These are phyloP conservation scores for Aureobasidium sp. DNA, from an alignment of 2,329 filamentous ascomycete species.

Conservation along the genomic window DNA sequence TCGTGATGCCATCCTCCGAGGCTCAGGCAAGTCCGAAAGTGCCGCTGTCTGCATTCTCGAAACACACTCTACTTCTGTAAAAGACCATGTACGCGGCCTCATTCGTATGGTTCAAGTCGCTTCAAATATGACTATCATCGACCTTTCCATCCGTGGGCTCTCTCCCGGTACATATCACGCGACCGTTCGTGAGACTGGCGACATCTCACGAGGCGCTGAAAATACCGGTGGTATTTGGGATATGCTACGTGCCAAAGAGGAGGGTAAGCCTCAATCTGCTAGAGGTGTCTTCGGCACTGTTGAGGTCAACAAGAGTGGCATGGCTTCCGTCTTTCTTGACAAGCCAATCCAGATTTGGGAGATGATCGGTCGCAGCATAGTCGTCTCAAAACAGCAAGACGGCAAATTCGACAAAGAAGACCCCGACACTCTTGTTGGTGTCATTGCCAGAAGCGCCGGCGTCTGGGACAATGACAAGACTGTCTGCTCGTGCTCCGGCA, in stretches of 20 bases:
- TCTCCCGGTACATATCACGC: conserved; percentile 74
- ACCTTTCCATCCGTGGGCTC: conserved; percentile 79
- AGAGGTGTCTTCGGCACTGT: conserved; percentile 67
- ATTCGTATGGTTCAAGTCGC: conserved; percentile 91
- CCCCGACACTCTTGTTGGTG: conserved; percentile 78
- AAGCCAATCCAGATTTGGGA: conserved; percentile 86
- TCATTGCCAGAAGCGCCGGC: conserved; percentile 92
- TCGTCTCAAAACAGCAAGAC: conserved; percentile 64
- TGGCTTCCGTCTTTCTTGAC: conserved; percentile 74
- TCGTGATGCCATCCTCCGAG: conserved; percentile 87
- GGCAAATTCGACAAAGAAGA: conserved; percentile 59
- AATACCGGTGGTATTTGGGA: conserved; percentile 82
- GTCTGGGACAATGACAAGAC: conserved; percentile 99
- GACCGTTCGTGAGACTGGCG: conserved; percentile 76
- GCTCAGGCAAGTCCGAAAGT: conserved; percentile 81
- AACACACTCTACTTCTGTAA: conserved; percentile 58
- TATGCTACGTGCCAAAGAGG: conserved; percentile 39
- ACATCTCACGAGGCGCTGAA: conserved; percentile 75
- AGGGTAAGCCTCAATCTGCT: conserved; percentile 35
- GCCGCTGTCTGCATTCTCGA: conserved; percentile 95
- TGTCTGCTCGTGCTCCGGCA: conserved; percentile 94
- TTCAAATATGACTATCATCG: conserved; percentile 69
- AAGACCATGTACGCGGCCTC: conserved; percentile 71
- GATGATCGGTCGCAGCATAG: conserved; percentile 86
- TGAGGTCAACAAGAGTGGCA: conserved; percentile 65